phyloP scores from a whole-genome alignment of 225 moss, liverwort and hornwort species.

The Asterella californica region DNA sequence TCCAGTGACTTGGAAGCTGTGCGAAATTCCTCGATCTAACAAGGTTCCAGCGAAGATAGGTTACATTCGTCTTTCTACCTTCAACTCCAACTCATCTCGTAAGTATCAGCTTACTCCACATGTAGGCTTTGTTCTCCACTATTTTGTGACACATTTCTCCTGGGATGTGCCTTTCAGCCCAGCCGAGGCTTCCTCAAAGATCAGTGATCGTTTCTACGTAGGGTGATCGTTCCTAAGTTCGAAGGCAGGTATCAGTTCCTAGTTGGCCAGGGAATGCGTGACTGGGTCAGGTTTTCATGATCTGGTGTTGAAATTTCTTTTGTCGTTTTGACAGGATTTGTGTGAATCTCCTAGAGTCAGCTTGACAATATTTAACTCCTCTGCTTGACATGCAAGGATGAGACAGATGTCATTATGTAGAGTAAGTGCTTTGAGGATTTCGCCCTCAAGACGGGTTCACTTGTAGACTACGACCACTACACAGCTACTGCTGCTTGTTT shows the following conservation, averaged over 20 bases:
- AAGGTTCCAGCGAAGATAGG: conserved; percentile 67
- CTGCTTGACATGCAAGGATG: no score
- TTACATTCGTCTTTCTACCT: conserved; percentile 90
- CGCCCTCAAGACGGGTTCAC: background rate
- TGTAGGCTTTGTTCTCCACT: background rate
- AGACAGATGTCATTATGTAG: no score
- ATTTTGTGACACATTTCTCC: background rate
- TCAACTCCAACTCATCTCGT: conserved; percentile 97
- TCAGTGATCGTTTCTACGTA: no score
- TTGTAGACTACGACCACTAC: background rate
- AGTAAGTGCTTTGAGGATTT: no score
- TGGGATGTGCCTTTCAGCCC: background rate
- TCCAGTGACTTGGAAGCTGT: conserved; percentile 92
- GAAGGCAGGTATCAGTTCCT: no score
- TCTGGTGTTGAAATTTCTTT: no score
- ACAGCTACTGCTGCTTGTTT: background rate
- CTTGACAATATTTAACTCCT: no score
- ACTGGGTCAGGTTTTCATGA: no score
- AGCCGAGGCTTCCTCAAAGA: background rate
- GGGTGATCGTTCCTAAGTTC: no score
- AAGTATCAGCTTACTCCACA: conserved; percentile 13
- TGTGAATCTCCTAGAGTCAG: no score
- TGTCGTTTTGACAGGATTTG: no score
- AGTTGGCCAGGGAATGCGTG: no score
- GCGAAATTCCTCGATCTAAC: conserved; percentile 61